Base-by-base conservation (phyloP, 2,329 filamentous ascomycete genomes). In the Thielaviopsis musarum region DNA sequence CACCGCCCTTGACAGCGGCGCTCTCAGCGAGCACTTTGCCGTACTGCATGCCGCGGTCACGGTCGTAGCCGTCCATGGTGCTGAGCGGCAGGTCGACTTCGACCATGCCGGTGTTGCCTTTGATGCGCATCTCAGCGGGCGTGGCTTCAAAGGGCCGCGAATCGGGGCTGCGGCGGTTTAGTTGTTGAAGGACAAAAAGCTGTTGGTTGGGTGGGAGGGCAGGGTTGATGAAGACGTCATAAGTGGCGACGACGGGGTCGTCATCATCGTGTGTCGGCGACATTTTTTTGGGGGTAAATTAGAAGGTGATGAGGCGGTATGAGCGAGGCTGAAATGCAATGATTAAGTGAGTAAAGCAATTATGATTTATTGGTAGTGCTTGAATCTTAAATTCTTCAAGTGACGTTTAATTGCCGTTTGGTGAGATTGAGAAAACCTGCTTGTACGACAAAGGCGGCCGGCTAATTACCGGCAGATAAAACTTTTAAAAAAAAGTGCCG, bases 81-180 rank as follows among this genome's bases (percentile, higher is more conserved):
- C 84, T 82, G 65, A 96, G 76, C 4, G 89, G 88, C n/a, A 96
- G 79, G 69, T 98, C 93, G 57, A 97, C 77, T 72, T 98, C 93
- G 60, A 96, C 77, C 73, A 96, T 87, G 59, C 91, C 91, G 0
- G 87, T 81, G 60, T 79, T 74, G 15, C 84, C 80, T 74, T 97
- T 98, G 69, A 95, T 75, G 65, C 91, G 88, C 66, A 97, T 75
- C 66, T 86, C 82, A 21, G 80, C 75, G 12, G 93, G 87, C 17
- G 81, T 75, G 12, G 91, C 87, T 22, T 80, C 70, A 54, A 71
- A 66, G 12, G 73, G 72, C 53, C 70, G 65, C 12, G 71, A 68
- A 63, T 84, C 78, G 49, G 80, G 75, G 61, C 81, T 75, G 48
- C 77, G 76, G 63, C 88, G 86, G 72, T 91, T 91, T 26, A 91